Base-by-base conservation (phyloP, 768 basidiomycete genomes). In the Trametes cingulata region DNA sequence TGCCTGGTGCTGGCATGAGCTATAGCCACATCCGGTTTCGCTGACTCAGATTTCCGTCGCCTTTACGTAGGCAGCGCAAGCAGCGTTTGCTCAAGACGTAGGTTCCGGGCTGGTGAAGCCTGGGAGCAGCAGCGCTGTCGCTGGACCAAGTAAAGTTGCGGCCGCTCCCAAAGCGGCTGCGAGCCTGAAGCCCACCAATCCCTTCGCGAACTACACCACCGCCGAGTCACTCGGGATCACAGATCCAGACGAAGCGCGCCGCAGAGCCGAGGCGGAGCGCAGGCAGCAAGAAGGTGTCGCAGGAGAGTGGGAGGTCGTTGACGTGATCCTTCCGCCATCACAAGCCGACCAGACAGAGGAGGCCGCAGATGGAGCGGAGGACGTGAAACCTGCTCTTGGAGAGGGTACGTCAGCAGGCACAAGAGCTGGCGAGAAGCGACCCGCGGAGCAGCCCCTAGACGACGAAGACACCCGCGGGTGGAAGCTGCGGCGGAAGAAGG, bases 191-290 rank as follows among this genome's bases (percentile, higher is more conserved):
- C 80, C 85, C 12, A 78, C 85, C 1, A 85, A 87, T 66, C 83
- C 82, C n/a, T 86, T 83, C 61, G 81, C 88, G 0, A 90, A 96
- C 72, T 99, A 98, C 73, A 86, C 92, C 12, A 94, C 93, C 0
- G 88, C 96, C 0, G 87, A 83, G 48, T 90, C 87, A 0, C 80
- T 98, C 0, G 95, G 95, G 1, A 88, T 84, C 67, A 77, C 67
- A 10, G 95, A 96, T 68, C 88, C 88, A 1, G 91, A 93, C 61
- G 85, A 78, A 8, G 90, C 90, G 58, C 76, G 82, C 52, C 68
- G 81, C 27, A 77, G 78, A n/a, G 84, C 82, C 0, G 87, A 88
- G 67, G 77, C 80, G 2, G 83, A 86, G 54, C 76, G 82, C 43
- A 79, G 83, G 22, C 80, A 78, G 48, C 82, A 76, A 14, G 84